Conservation (phyloP, 371 early-diverging fungal genomes). For the Rhizopus delemar region DNA sequence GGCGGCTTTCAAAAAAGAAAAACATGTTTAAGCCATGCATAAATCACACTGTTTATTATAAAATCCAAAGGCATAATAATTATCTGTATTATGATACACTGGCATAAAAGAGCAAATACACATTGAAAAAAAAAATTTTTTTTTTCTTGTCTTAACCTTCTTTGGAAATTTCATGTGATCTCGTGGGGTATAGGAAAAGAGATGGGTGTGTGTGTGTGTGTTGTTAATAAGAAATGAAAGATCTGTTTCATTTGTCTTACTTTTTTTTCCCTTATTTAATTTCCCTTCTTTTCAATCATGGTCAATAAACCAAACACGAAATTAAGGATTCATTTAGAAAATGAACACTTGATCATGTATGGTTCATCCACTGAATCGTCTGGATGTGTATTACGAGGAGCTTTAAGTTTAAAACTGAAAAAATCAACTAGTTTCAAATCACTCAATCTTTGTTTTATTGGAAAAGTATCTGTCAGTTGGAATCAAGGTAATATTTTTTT, state of each 20-base stretch:
- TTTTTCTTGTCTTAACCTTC: constrained; percentile 15
- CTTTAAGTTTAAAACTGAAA: constrained; percentile 20
- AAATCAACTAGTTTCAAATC: constrained; percentile 28
- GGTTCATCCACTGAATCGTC: constrained; percentile 32
- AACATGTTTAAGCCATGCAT: too few species aligned
- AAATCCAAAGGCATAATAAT: too few species aligned
- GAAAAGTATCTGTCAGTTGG: constrained; percentile 30
- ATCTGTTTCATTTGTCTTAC: background rate
- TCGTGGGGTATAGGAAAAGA: constrained; percentile 8
- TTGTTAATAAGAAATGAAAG: constrained; percentile 14
- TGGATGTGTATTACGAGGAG: constrained; percentile 40
- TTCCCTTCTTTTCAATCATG: constrained; percentile 5
- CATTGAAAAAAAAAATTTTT: too few species aligned
- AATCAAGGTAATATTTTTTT: constrained; percentile 30
- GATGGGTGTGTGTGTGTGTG: background rate
- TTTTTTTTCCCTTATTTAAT: constrained; percentile 3
- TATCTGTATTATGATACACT: too few species aligned
- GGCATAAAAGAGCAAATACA: too few species aligned
- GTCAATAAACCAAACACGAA: constrained; percentile 15
- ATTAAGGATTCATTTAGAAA: constrained; percentile 34
- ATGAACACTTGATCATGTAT: constrained; percentile 35
- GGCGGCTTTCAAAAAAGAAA: too few species aligned
- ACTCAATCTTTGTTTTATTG: constrained; percentile 21
- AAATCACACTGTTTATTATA: too few species aligned
- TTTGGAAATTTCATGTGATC: constrained; percentile 17